Base-by-base conservation (phyloP, 306 rosid species). In the Clitoria ternatea region DNA sequence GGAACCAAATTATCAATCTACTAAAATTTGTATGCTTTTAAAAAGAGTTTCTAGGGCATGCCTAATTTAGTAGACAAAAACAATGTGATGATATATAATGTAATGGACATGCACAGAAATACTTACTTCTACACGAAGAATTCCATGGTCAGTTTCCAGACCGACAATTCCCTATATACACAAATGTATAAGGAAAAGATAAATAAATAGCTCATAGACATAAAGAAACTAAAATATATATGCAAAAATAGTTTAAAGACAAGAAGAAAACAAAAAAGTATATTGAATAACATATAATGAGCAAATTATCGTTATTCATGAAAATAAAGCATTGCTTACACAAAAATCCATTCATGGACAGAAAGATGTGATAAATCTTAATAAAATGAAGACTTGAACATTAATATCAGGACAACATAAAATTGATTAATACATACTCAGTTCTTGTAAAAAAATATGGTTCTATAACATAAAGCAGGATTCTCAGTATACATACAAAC, bases 101-200 rank as follows among this genome's bases (percentile, higher is more conserved):
- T 1, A 49, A 2, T 5, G 40, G 30, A 45, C 22, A 56, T 27
- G 76, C 12, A 57, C n/a, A 63, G 48, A 84, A 43, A 44, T 20
- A 67, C 87, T 83, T 80, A 88, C 98, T 82, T 84, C 75, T 55
- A 88, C 63, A 61, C 79, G 96, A 69, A 92, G 84, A 79, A 68
- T 80, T 80, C 96, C 97, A 8, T 86, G 48, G 75, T 86, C 84
- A 30, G 97, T 90, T 79, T 86, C 87, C 87, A 92, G 56, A 33
- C 92, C 91, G 80, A 90, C 69, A 61, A 86, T 79, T 22, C 87
- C 98, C 97, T 92, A 15, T 32, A 69, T 74, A 57, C 22, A 52
- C 18, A 79, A 70, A 57, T 6, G 36, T 54, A 35, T 32, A 70
- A 26, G 17, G 24, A 52, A 55, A 52, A 48, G 17, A 66, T 76